Evolutionary conservation across 148 eudicot genomes (phyloP), one percentile per base, ranked within the genome.

Genomic region (Bassia scoparia): DNA sequence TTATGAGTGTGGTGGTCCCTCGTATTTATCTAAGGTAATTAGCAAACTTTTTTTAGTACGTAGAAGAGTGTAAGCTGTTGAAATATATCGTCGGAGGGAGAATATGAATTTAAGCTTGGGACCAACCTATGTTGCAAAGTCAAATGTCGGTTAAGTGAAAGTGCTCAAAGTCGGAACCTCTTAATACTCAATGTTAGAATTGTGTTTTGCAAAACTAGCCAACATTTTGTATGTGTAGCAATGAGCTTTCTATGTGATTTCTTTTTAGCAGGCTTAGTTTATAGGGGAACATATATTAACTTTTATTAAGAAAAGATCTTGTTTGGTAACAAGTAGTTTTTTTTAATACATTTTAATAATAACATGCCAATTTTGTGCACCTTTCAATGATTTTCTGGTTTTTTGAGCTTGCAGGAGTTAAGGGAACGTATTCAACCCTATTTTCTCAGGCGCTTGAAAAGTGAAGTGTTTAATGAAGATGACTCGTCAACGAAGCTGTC

Each of bases 401-500:
- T 12, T 9, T 30, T 52, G 34, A 67, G 72, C 60, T 69, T 79
- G 52, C 75, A 95, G 99, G 89, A 88, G 18, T 80, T 95, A 38
- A 85, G 99, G 81, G 97, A 90, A 31, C 88, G 86, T 33, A 92
- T 95, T 74, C 92, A 92, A 65, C 99, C 99, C 26, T 92, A 87
- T 74, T 95, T 95, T 79, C 87, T 95, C 64, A 89, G 99, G 35
- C 97, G 99, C 71, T 43, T 95, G 81, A 95, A 95, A 80, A 88
- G 83, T 75, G 99, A 95, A 79, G 99, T 95, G 41, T 95, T 95
- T 65, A 37, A 66, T 69, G 97, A 81, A 58, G 83, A 82, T 71
- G 84, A 78, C 63, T 60, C 73, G 56, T 65, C 75, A 31, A 80
- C 84, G 60, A 83, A 84, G 58, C 86, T 95, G 75, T 92, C 99